These are phyloP conservation scores for Curvularia verruculosa DNA, from an alignment of 2,329 filamentous ascomycete species.

Conservation along the genomic window DNA sequence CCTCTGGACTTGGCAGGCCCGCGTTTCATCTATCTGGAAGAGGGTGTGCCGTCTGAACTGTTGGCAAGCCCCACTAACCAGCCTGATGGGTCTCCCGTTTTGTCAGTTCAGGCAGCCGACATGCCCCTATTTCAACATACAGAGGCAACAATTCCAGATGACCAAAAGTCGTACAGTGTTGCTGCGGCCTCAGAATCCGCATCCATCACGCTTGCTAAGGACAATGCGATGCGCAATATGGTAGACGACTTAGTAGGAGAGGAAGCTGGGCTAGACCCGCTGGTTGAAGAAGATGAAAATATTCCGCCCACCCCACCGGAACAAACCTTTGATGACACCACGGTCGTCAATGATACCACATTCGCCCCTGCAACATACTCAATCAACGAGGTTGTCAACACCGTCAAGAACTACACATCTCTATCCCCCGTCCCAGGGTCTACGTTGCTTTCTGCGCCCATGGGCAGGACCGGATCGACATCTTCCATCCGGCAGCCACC, in stretches of 20 bases:
- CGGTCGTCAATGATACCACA: conserved; percentile 40
- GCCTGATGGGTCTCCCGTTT: conserved; percentile 50
- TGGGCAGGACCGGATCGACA: conserved; percentile 43
- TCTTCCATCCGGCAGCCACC: conserved; percentile 46
- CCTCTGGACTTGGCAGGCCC: conserved; percentile 57
- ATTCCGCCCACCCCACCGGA: conserved; percentile 56
- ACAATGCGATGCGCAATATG: conserved; percentile 63
- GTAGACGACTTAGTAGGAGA: conserved; percentile 61
- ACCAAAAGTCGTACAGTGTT: conserved; percentile 45
- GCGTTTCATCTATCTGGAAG: conserved; percentile 61
- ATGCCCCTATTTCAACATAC: conserved; percentile 38
- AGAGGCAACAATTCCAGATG: conserved; percentile 38
- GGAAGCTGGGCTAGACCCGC: conserved; percentile 49
- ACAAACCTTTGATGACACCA: conserved; percentile 52
- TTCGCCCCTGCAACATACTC: conserved; percentile 38
- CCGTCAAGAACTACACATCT: conserved; percentile 45
- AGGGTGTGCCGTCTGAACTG: conserved; percentile 58
- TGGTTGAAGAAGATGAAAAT: conserved; percentile 52
- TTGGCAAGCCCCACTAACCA: conserved; percentile 53
- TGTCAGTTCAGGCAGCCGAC: conserved; percentile 48
- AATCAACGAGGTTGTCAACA: conserved; percentile 48
- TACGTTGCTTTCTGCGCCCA: conserved; percentile 37
- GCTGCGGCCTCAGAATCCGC: conserved; percentile 56
- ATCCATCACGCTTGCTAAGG: conserved; percentile 51
- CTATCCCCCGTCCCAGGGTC: conserved; percentile 36